Evolutionary conservation across 1,139 yeast genomes (phyloP).

Genomic region (Keqinozyma sinolaborantium): DNA sequence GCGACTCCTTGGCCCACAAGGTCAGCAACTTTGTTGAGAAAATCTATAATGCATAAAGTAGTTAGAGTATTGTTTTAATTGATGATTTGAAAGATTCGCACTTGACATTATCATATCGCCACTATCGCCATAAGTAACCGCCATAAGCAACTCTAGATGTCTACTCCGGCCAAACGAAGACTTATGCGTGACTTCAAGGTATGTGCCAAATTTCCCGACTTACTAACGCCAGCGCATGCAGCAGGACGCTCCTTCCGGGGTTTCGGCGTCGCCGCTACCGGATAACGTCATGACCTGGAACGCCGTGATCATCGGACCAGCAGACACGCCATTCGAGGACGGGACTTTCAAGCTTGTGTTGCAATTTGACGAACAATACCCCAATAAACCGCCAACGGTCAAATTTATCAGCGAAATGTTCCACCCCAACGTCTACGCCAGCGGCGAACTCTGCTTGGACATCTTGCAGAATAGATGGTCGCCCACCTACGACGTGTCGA

Average conservation of each 20-base stretch:
- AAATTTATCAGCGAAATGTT: slow-evolving; percentile 92
- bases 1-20: no score
- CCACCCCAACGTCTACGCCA: slow-evolving; percentile 95
- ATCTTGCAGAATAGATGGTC: slow-evolving; percentile 97
- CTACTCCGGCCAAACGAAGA: slow-evolving; percentile 97
- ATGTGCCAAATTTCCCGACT: slow-evolving; percentile 22
- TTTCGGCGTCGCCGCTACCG: slow-evolving; percentile 94
- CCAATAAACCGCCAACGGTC: slow-evolving; percentile 93
- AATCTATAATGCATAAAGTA: no score
- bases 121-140: background rate
- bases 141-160: slow-evolving; percentile 69
- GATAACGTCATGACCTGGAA: slow-evolving; percentile 98
- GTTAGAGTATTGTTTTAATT: no score
- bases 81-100: no score
- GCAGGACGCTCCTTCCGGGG: slow-evolving; percentile 97
- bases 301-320: slow-evolving; percentile 96
- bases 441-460: slow-evolving; percentile 94
- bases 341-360: slow-evolving; percentile 88
- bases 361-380: slow-evolving; percentile 95
- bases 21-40: no score
- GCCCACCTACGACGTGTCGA: slow-evolving; percentile 98
- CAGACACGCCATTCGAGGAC: slow-evolving; percentile 97
- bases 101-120: no score
- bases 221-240: slow-evolving; percentile 68
- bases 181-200: slow-evolving; percentile 97